A percentile compares a stretch with the other conserved stretches of the same genome.
These are phyloP conservation scores for Lachancea thermotolerans DNA, from an alignment of 805 yeast genomes.

Conservation along the genomic window DNA sequence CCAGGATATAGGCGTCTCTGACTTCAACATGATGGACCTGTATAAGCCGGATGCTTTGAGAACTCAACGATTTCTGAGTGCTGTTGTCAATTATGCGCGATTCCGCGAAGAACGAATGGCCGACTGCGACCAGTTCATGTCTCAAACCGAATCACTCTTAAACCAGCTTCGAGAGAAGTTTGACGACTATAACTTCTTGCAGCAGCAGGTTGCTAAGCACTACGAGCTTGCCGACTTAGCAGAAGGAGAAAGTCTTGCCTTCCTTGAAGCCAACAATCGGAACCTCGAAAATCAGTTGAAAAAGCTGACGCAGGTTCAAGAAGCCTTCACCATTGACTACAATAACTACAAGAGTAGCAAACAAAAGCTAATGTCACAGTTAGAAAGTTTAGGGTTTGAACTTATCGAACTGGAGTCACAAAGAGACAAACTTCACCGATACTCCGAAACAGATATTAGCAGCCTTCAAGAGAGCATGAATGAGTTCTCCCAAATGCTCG, in stretches of 20 bases:
- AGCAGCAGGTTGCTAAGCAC: constrained; percentile 33
- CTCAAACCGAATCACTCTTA: constrained; percentile 44
- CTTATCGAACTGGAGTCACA: constrained; percentile 52
- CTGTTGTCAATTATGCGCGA: constrained; percentile 78
- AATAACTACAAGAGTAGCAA: constrained; percentile 58
- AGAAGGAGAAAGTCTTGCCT: constrained; percentile 32
- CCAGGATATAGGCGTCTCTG: constrained; percentile 67
- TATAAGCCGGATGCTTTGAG: constrained; percentile 70
- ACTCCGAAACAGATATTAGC: constrained; percentile 54
- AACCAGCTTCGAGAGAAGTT: constrained; percentile 40
- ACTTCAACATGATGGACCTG: constrained; percentile 68
- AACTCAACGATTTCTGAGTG: constrained; percentile 62
- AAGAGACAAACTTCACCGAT: constrained; percentile 51
- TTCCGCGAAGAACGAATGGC: constrained; percentile 71
- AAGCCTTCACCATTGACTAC: constrained; percentile 54
- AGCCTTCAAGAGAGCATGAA: constrained; percentile 45
- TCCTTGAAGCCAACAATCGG: constrained; percentile 43
- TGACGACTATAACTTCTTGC: constrained; percentile 35
- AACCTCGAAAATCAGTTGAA: constrained; percentile 57
- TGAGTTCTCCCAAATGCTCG: constrained; percentile 43
- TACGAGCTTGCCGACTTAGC: constrained; percentile 24
- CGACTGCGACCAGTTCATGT: constrained; percentile 59
- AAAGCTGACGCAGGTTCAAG: constrained; percentile 55
- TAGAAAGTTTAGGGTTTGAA: constrained; percentile 55
- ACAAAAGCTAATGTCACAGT: constrained; percentile 45